Conservation (phyloP, 1,284 basidiomycete species). For the Vanrija sp. region DNA sequence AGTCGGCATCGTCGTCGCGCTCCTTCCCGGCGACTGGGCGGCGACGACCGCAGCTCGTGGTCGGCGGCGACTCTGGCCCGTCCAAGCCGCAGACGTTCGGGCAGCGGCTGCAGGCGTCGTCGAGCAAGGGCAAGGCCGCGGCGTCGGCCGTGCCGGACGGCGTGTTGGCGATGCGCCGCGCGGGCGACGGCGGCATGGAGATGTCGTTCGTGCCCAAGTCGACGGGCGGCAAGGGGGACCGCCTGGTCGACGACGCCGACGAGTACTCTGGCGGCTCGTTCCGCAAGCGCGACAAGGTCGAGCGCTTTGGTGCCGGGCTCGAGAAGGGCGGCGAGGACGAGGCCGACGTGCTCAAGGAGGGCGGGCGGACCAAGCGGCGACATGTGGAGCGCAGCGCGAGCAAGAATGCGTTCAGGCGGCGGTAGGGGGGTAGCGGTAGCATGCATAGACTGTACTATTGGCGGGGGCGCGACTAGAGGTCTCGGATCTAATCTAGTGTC, state of each 20-base stretch:
- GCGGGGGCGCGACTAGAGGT: no score
- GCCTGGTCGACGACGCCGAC: slow-evolving; percentile 28
- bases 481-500: no score
- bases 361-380: slow-evolving; percentile 66
- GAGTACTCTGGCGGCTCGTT: slow-evolving; percentile 42
- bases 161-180: slow-evolving; percentile 41
- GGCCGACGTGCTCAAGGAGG: slow-evolving; percentile 52
- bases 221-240: slow-evolving; percentile 15
- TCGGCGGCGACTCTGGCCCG: slow-evolving; percentile 21
- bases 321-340: slow-evolving; percentile 64
- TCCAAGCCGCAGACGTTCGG: slow-evolving; percentile 42
- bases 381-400: slow-evolving; percentile 75
- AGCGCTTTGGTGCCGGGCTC: slow-evolving; percentile 77
- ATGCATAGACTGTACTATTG: not conserved
- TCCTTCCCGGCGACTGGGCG: slow-evolving; percentile 21
- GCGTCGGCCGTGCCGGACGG: slow-evolving; percentile 18
- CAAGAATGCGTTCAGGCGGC: slow-evolving; percentile 69
- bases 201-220: slow-evolving; percentile 52
- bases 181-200: slow-evolving; percentile 52
- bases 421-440: slow-evolving; percentile 19
- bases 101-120: slow-evolving; percentile 38
- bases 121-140: slow-evolving; percentile 14
- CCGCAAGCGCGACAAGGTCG: slow-evolving; percentile 58
- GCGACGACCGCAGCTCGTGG: slow-evolving; percentile 31
- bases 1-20: slow-evolving; percentile 18